Conservation (phyloP, 352 stramenopile species). For the Hyaloperonospora arabidopsidis region DNA sequence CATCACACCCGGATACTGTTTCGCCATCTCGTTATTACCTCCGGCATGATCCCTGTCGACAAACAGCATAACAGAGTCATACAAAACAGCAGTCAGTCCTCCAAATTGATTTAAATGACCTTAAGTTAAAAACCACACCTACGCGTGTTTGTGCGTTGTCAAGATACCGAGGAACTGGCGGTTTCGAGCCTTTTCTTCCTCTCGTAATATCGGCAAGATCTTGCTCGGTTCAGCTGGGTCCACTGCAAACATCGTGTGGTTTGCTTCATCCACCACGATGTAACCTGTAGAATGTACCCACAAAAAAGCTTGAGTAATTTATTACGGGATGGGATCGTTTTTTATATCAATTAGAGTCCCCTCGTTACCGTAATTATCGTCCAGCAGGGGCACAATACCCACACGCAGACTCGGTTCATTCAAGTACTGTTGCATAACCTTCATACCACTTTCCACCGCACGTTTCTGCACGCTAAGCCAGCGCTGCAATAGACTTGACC, state of each 20-base stretch:
- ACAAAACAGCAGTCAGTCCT: too few relatives aligned
- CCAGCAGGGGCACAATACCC: slow-evolving; percentile 75
- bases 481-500: background rate
- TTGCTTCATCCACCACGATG: slow-evolving; percentile 70
- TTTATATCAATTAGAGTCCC: background rate
- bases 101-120: too few relatives aligned
- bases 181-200: slow-evolving; percentile 57
- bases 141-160: slow-evolving; percentile 91
- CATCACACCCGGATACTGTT: slow-evolving; percentile 54
- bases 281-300: slow-evolving; percentile 35
- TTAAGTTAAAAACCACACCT: too few relatives aligned
- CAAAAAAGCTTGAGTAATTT: too few relatives aligned
- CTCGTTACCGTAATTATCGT: slow-evolving; percentile 69
- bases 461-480: slow-evolving; percentile 3
- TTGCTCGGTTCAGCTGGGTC: slow-evolving; percentile 58
- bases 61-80: background rate
- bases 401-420: slow-evolving; percentile 76
- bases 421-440: slow-evolving; percentile 47
- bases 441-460: background rate
- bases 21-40: slow-evolving; percentile 62
- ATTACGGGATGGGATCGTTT: background rate
- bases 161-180: slow-evolving; percentile 81
- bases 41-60: slow-evolving; percentile 62
- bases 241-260: slow-evolving; percentile 78
- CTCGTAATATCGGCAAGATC: slow-evolving; percentile 58